Conservation (phyloP, 2,329 filamentous ascomycete genomes). For the Didymella glomerata region DNA sequence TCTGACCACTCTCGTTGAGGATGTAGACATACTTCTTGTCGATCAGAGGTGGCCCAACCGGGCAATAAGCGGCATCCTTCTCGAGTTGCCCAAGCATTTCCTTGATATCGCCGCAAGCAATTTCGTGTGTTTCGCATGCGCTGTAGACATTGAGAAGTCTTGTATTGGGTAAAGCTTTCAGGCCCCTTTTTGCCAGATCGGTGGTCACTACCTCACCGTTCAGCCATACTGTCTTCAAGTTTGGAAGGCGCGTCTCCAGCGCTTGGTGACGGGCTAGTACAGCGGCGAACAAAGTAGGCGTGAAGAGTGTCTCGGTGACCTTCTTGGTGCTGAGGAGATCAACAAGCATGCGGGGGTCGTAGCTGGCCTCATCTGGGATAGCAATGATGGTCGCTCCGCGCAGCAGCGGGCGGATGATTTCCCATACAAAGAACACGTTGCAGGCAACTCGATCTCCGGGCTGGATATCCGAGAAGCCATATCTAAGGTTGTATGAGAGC, state of each 20-base stretch:
- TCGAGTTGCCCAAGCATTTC: constrained; percentile 67
- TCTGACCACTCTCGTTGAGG: constrained; percentile 72
- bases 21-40: constrained; percentile 75
- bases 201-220: constrained; percentile 86
- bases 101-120: constrained; percentile 77
- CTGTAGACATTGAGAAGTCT: constrained; percentile 82
- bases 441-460: constrained; percentile 83
- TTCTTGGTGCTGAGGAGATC: constrained; percentile 71
- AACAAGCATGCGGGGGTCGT: constrained; percentile 77
- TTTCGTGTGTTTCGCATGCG: constrained; percentile 82
- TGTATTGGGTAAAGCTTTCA: constrained; percentile 72
- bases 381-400: constrained; percentile 79
- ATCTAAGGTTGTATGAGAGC: constrained; percentile 76
- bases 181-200: constrained; percentile 73
- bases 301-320: constrained; percentile 85
- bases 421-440: constrained; percentile 89
- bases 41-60: constrained; percentile 74
- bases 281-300: constrained; percentile 78
- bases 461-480: constrained; percentile 71
- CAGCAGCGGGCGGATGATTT: constrained; percentile 78
- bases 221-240: constrained; percentile 76
- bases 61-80: constrained; percentile 72
- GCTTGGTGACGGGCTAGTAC: constrained; percentile 74
- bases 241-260: constrained; percentile 68
- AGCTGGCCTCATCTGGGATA: constrained; percentile 78